Evolutionary conservation across 1,284 basidiomycete species (phyloP), one percentile per base, ranked within the genome.

Genomic region (Ceraceosorus guamensis): DNA sequence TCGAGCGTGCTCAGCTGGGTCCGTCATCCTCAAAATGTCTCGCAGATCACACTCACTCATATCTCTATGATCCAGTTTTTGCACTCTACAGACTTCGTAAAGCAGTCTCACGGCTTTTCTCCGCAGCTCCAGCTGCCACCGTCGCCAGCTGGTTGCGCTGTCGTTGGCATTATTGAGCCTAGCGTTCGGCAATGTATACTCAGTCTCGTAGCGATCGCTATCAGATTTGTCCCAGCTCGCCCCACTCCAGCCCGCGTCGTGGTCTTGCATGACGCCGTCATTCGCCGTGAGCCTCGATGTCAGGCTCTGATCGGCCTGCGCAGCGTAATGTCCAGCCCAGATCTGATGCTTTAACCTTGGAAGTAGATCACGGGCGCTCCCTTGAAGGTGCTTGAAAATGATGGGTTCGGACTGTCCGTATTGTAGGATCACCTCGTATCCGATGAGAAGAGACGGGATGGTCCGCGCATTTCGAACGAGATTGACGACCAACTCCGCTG

Each of bases 361-460:
- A 18, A 75, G 47, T 24, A 72, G 62, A 7, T 65, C 62, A 2
- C 62, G 55, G 8, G 70, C 35, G 33, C 46, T 48, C 6, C 50
- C 48, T 14, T 61, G 53, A 2, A 62, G 53, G 41, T 52, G 51
- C 24, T 51, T 55, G 37, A 56, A 65, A 14, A 53, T 50, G 11
- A 57, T 39, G 24, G 59, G 48, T 24, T 55, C 45, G 31, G n/a
- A 31, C 8, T 62, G 50, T 30, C 91, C 91, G 71, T 87, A 86
- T 64, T 80, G 82, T 24, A 90, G 82, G 24, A 93, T 82, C 50
- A 91, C 78, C 62, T 85, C 83, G 77, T 89, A 91, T 34, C 86
- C 80, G 54, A 95, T 85, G 68, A 89, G 84, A 60, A 89, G 84
- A 13, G 82, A 80, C 68, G 92, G 90, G 0, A 91, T 90, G 70